These are phyloP conservation scores for Daldinia childiae DNA, from an alignment of 495 filamentous ascomycete genomes.

Conservation along the genomic window DNA sequence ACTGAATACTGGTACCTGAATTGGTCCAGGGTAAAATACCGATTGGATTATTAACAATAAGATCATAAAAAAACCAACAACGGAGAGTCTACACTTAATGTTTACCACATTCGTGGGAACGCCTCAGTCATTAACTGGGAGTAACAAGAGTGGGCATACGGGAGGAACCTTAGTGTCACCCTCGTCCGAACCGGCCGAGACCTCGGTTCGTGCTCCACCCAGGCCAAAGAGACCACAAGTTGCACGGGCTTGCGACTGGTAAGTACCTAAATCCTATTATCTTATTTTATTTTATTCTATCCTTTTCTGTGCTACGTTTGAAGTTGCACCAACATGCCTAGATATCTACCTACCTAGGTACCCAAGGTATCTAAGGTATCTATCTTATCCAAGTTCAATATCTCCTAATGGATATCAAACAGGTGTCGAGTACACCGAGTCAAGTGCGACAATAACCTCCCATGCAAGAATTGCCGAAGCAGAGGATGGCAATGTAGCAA, in stretches of 20 bases:
- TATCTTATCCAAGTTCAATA: neutral
- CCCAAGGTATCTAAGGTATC: neutral
- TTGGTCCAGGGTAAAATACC: neutral
- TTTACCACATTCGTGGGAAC: constrained; percentile 11
- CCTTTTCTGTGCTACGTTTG: neutral
- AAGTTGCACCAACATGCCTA: no score
- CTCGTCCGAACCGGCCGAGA: neutral
- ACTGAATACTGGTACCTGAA: neutral
- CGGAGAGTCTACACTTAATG: neutral
- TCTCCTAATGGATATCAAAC: neutral
- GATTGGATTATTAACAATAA: neutral
- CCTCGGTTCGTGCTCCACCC: neutral
- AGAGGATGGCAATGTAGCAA: constrained; percentile 5
- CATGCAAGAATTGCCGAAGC: constrained; percentile 1
- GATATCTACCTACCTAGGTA: no score
- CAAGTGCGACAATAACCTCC: neutral
- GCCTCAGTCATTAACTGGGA: constrained; percentile 10
- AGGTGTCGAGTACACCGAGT: constrained; percentile 3
- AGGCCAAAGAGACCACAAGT: constrained; percentile 7
- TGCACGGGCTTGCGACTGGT: constrained; percentile 10
- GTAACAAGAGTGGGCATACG: constrained; percentile 2
- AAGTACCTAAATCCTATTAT: neutral
- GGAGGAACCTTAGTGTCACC: constrained; percentile 6
- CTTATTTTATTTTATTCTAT: no score
- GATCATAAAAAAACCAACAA: neutral